Base-by-base conservation (phyloP, 352 stramenopile genomes). In the Phytopythium montanum region DNA sequence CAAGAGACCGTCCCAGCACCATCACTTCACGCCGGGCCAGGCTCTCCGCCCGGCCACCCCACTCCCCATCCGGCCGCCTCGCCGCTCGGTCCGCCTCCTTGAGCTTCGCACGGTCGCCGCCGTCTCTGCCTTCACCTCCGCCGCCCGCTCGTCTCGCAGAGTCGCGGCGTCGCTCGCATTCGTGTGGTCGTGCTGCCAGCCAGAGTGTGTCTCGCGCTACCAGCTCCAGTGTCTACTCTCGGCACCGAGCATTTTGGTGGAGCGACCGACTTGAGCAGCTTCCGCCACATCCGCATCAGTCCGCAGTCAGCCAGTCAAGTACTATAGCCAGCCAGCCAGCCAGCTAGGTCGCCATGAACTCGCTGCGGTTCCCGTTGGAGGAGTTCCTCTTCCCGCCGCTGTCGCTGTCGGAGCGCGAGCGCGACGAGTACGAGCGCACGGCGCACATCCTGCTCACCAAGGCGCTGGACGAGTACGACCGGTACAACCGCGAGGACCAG, bases 381-480 rank as follows among this genome's bases (percentile, higher is more conserved):
- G 70, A 79, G 29, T 49, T 57, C 50, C 68, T 76, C 34, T 79
- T 79, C 51, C 70, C 68, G 18, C 62, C 60, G 36, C 52, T 79
- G 45, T 59, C 56, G 39, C 41, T 75, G 18, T 69, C 62, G n/a
- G 58, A 70, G 16, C 41, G 39, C 16, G 55, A 53, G 41, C 65
- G 60, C 50, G 67, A 65, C 12, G 69, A 69, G 46, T 66, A 75
- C 33, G 58, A 73, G 26, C 66, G 70, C 42, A 72, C 61, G 31
- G 68, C 70, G 19, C 39, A 67, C 42, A 64, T 69, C 44, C 55
- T 73, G 36, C 67, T 75, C 18, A 64, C 70, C 18, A 56, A 52
- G 10, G 59, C 68, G 23, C 57, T 82, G 55, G 62, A 62, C 14
- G 68, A 80, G 44, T 78, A 80, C 64, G 68, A 78, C 54, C 68